A percentile compares a stretch with the other conserved stretches of the same genome.
Evolutionary conservation across 257 asterid species (phyloP).

Genomic region (Przewalskia tangutica): DNA sequence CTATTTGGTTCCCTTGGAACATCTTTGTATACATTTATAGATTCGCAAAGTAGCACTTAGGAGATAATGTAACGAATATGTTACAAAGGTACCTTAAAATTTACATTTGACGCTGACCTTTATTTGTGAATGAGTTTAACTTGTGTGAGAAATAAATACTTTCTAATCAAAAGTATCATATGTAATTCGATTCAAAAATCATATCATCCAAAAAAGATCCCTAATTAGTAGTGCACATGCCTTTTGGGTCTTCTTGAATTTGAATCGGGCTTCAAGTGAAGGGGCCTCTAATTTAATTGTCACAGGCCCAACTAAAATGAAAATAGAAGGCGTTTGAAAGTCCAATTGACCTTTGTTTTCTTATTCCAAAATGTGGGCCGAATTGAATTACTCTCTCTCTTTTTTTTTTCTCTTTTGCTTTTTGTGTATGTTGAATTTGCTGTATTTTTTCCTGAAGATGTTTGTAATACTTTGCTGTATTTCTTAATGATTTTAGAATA

Average conservation of each 20-base stretch:
- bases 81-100: no score
- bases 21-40: no score
- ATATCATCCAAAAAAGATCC: not conserved
- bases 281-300: not conserved
- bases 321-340: not conserved
- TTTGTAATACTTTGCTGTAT: no score
- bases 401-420: not conserved
- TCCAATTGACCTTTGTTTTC: not conserved
- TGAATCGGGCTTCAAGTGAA: not conserved
- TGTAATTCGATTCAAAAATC: not conserved
- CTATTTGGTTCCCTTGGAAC: no score
- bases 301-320: not conserved
- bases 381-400: not conserved
- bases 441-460: not conserved
- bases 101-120: no score
- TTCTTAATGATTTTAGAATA: no score
- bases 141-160: no score
- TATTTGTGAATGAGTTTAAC: no score
- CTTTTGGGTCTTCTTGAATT: not conserved
- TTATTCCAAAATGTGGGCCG: not conserved
- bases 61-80: no score
- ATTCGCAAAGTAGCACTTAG: no score
- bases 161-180: not conserved
- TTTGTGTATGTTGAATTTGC: not conserved
- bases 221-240: not conserved